Percentiles rank a stretch among this genome's conserved stretches.
Evolutionary conservation across 495 filamentous ascomycete species (phyloP).

Genomic region (Podospora bellae-mahoneyi): DNA sequence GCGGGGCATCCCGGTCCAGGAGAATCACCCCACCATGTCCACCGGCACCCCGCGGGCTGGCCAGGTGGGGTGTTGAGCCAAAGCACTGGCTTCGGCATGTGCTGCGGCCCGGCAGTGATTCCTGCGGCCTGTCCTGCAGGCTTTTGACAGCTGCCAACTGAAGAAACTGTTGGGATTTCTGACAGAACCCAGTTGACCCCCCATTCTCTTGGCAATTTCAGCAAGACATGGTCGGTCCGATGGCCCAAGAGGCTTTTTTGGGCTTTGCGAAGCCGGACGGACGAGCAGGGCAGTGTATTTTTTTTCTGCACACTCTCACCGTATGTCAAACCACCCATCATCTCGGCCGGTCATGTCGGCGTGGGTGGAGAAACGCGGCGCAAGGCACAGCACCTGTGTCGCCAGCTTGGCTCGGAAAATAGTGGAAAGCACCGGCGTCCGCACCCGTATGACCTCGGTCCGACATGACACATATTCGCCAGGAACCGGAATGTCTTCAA

Average conservation of each 20-base stretch:
- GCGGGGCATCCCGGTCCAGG: not conserved
- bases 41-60: not conserved
- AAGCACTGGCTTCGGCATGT: not conserved
- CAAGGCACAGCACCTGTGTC: not conserved
- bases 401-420: not conserved
- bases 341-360: not conserved
- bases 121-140: not conserved
- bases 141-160: not conserved
- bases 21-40: not conserved
- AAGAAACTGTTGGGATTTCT: not conserved
- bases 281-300: not conserved
- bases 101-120: not conserved
- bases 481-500: not conserved
- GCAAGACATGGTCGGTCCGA: not conserved
- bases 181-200: not conserved
- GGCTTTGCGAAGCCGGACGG: not conserved
- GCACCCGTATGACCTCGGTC: constrained; percentile 4
- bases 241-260: not conserved
- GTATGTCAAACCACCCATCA: not conserved
- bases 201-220: not conserved
- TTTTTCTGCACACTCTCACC: constrained; percentile 1
- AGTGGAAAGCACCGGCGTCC: not conserved
- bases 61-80: not conserved
- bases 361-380: not conserved
- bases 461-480: constrained; percentile 3